These are phyloP conservation scores for Globisporangium acanthophoron DNA, from an alignment of 352 stramenopile species.

Conservation along the genomic window DNA sequence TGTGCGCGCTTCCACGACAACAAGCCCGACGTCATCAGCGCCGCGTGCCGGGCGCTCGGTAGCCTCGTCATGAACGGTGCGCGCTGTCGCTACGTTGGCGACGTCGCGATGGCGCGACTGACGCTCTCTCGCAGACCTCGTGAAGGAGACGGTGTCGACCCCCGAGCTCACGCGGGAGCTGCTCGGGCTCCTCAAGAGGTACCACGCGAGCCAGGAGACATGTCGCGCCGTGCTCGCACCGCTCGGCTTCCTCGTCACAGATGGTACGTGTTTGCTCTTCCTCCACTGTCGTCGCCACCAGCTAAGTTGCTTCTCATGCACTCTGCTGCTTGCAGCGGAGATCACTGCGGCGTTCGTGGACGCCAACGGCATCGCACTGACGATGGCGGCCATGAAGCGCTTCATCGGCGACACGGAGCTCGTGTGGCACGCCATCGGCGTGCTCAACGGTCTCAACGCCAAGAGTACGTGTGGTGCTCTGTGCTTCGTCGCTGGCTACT, in stretches of 20 bases:
- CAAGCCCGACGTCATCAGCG: slow-evolving; percentile 61
- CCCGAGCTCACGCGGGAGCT: slow-evolving; percentile 48
- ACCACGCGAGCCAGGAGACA: slow-evolving; percentile 39
- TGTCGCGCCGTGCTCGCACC: slow-evolving; percentile 45
- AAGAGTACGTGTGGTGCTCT: slow-evolving; percentile 26
- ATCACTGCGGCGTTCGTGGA: slow-evolving; percentile 62
- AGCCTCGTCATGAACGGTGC: slow-evolving; percentile 73
- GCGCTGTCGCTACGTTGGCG: background rate
- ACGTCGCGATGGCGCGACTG: background rate
- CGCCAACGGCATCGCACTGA: slow-evolving; percentile 50
- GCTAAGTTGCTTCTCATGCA: background rate
- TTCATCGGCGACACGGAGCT: slow-evolving; percentile 60
- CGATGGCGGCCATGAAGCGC: slow-evolving; percentile 40
- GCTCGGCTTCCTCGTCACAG: slow-evolving; percentile 63
- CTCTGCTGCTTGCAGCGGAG: slow-evolving; percentile 17
- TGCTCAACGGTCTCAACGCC: slow-evolving; percentile 59
- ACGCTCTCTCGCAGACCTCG: slow-evolving; percentile 31
- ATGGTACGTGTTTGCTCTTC: slow-evolving; percentile 21
- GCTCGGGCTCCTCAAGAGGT: slow-evolving; percentile 49
- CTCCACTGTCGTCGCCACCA: background rate
- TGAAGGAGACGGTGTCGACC: slow-evolving; percentile 61
- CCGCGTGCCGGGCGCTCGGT: slow-evolving; percentile 52
- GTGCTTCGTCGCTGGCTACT: background rate
- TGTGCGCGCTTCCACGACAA: slow-evolving; percentile 75
- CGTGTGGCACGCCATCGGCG: slow-evolving; percentile 65